These are phyloP conservation scores for Leishmania tarentolae DNA, from an alignment of 208 protist species.

Conservation along the genomic window DNA sequence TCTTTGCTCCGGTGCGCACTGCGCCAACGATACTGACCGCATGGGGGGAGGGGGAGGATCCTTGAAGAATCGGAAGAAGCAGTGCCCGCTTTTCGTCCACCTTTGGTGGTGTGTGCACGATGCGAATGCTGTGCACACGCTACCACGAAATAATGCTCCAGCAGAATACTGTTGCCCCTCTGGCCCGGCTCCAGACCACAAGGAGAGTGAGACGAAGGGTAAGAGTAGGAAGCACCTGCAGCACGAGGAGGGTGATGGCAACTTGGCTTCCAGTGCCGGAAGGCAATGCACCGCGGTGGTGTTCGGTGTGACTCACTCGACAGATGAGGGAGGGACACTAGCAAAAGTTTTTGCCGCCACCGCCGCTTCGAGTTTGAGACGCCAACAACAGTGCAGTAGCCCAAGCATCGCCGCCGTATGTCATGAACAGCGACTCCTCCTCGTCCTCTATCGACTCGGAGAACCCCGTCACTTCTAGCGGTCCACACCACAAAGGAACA, in stretches of 20 bases:
- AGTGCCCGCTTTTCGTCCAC: background rate
- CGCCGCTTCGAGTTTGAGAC: background rate
- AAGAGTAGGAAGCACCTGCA: background rate
- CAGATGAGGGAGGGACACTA: background rate
- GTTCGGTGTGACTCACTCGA: background rate
- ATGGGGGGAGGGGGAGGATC: background rate
- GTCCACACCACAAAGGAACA: slow-evolving; percentile 6
- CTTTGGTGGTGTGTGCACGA: background rate
- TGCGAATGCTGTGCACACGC: background rate
- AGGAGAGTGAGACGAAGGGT: no score
- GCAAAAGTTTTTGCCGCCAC: background rate
- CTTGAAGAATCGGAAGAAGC: background rate
- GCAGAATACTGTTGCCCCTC: background rate
- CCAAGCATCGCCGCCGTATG: slow-evolving; percentile 32
- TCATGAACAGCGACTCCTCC: slow-evolving; percentile 13
- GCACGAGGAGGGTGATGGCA: background rate
- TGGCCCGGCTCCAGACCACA: background rate
- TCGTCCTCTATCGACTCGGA: background rate
- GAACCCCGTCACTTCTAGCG: slow-evolving; percentile 21
- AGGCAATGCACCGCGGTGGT: background rate
- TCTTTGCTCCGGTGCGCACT: background rate
- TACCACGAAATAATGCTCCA: background rate
- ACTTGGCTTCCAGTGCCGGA: background rate
- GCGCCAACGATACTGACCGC: background rate
- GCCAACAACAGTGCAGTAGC: slow-evolving; percentile 14